phyloP scores from a whole-genome alignment of 495 filamentous ascomycete species.

The Penicillium samsonianum region DNA sequence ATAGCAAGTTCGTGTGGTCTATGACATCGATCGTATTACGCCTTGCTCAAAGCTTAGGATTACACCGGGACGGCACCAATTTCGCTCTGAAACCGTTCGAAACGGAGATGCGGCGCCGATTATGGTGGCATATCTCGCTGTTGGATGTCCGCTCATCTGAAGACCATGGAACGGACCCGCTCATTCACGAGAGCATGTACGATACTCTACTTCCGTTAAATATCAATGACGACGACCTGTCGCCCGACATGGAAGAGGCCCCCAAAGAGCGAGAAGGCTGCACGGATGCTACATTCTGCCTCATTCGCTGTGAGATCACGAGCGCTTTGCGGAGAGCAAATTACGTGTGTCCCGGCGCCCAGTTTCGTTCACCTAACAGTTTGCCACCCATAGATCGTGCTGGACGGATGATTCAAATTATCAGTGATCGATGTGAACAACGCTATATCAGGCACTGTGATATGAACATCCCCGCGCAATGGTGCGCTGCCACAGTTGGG shows the following conservation, averaged over 20 bases:
- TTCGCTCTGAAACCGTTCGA: constrained; percentile 76
- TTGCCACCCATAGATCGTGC: constrained; percentile 49
- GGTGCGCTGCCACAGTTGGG: constrained; percentile 68
- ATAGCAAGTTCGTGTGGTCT: constrained; percentile 67
- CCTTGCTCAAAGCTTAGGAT: constrained; percentile 76
- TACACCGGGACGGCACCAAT: constrained; percentile 77
- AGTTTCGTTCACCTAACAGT: constrained; percentile 22
- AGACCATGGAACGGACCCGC: constrained; percentile 80
- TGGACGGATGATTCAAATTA: constrained; percentile 62
- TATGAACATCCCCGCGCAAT: constrained; percentile 65
- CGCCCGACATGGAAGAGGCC: constrained; percentile 60
- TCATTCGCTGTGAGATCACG: constrained; percentile 67
- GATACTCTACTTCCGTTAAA: constrained; percentile 77
- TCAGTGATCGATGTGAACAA: constrained; percentile 62
- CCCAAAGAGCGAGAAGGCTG: constrained; percentile 59
- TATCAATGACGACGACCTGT: constrained; percentile 77
- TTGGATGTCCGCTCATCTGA: constrained; percentile 78
- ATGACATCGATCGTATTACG: constrained; percentile 71
- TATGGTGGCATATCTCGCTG: constrained; percentile 83
- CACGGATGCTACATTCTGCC: constrained; percentile 79
- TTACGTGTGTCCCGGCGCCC: constrained; percentile 32
- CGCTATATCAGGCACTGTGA: constrained; percentile 54
- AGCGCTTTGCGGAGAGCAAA: constrained; percentile 45
- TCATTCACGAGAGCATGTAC: constrained; percentile 66
- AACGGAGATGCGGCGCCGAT: constrained; percentile 76